These are phyloP conservation scores for Colletotrichum chrysophilum DNA, from an alignment of 2,329 filamentous ascomycete genomes.

Conservation along the genomic window DNA sequence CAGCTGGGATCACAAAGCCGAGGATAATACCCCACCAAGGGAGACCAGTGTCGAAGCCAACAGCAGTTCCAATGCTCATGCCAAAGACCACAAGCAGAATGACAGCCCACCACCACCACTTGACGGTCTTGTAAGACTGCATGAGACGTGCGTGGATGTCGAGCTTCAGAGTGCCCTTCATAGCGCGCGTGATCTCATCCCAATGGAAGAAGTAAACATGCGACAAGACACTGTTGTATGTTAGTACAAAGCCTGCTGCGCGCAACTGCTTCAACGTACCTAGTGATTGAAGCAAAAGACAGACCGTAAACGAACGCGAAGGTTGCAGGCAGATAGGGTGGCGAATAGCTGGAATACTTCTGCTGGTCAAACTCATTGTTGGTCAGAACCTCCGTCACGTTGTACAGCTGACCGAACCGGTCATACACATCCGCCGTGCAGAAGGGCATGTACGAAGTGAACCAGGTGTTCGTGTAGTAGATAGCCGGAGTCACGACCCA, in stretches of 20 bases:
- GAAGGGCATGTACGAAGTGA: slow-evolving; percentile 60
- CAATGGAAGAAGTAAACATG: slow-evolving; percentile 46
- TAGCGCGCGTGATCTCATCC: slow-evolving; percentile 39
- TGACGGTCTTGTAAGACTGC: slow-evolving; percentile 61
- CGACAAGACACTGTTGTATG: slow-evolving; percentile 41
- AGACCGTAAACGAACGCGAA: slow-evolving; percentile 56
- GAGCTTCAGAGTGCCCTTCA: slow-evolving; percentile 12
- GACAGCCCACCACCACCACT: slow-evolving; percentile 60
- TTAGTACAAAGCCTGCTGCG: slow-evolving; percentile 33
- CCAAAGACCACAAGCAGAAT: slow-evolving; percentile 49
- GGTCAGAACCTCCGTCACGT: slow-evolving; percentile 46
- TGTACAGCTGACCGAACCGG: slow-evolving; percentile 51
- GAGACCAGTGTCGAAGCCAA: slow-evolving; percentile 59
- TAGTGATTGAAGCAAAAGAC: slow-evolving; percentile 72
- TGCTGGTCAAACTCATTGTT: slow-evolving; percentile 48
- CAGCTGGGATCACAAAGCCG: slow-evolving; percentile 46
- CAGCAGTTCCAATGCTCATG: slow-evolving; percentile 36
- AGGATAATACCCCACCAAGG: slow-evolving; percentile 61
- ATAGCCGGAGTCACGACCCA: slow-evolving; percentile 60
- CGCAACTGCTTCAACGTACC: not conserved
- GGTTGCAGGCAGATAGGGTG: slow-evolving; percentile 54
- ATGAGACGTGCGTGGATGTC: slow-evolving; percentile 57
- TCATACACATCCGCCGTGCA: slow-evolving; percentile 58
- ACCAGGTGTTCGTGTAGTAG: slow-evolving; percentile 65
- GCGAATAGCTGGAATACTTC: slow-evolving; percentile 55